Evolutionary conservation across 2,329 filamentous ascomycete genomes (phyloP), one percentile per base, ranked within the genome.

Genomic region (Phoma herbarum): DNA sequence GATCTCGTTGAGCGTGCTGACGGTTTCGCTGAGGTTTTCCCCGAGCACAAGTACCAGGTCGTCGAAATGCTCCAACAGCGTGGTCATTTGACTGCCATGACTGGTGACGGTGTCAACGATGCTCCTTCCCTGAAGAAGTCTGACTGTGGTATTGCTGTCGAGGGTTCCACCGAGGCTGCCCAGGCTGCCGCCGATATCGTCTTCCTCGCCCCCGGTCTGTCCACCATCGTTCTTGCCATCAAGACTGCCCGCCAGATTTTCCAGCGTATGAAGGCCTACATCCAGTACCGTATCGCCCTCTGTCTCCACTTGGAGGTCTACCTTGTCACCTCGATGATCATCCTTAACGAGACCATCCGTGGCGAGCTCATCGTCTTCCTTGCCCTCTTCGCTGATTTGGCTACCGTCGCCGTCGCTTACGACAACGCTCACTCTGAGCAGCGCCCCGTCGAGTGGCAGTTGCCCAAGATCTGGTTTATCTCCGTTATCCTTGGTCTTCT

Each of bases 401-500:
- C 90, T 61, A 92, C 90, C 63, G 90, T 92, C 65, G 90, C 90
- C 60, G 87, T 92, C 57, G 90, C 90, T 47, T 92, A 92, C 81
- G 90, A 92, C 75, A 91, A 92, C 75, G 90, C 90, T 45, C 87
- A 91, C 80, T 91, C 87, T 70, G 90, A 92, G 74, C 83, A 83
- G 60, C 87, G 89, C 37, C 90, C 90, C 14, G 90, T 92, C 70
- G 89, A 92, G 78, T 92, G 90, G 90, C 90, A 92, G 80, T 77
- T 92, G 64, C 89, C 89, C 64, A 92, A 92, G 84, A 92, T 92
- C 75, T 92, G 89, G 90, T 84, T 92, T 66, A 91, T 92, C 71
- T 88, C 85, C 62, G 82, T 90, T 65, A 80, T 90, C 59, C 85
- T 92, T 49, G 90, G 90, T 77, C 65, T 85, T 31, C 79, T 91